Base-by-base conservation (phyloP, 768 basidiomycete species). In the Tricholoma terreum region DNA sequence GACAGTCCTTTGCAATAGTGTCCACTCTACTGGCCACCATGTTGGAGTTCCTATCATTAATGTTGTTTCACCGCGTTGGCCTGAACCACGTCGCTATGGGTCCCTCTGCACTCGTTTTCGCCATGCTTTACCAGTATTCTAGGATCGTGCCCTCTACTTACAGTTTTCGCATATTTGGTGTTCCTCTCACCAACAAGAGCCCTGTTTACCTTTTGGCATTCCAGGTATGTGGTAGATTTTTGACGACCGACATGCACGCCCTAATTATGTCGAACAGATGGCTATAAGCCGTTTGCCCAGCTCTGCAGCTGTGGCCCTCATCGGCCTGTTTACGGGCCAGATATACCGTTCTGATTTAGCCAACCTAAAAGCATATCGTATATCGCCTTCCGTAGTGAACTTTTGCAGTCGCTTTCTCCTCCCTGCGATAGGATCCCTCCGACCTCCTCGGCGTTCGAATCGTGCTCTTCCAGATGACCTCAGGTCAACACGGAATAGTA, bases 341-440 rank as follows among this genome's bases (percentile, higher is more conserved):
- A 73, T 92, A 34, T 96, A 95, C 68, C 87, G 92, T 36, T 88
- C 92, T 7, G 92, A 94, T 67, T 66, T 93, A 14, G 80, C 90
- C 15, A 84, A 84, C 54, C 78, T 94, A 50, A 94, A 94, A 65
- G 71, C 80, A 3, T 95, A 92, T 76, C 85, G 94, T 22, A 70
- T 96, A 24, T 84, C 94, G 0, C 79, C 79, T 0, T 71, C 77
- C 5, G 59, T 89, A 7, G 76, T 87, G 38, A 68, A 73, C 15
- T 79, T 93, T 58, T 74, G 84, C 12, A 71, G 72, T n/a, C 77
- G 76, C 4, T 83, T 83, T 64, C 66, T 94, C 10, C 72, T 76
- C 5, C 92, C 92, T 0, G 64, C 93, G 15, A 68, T 95, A 7
- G 92, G 88, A 0, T 81, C 82, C 15, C 76, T 82, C 34, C 77